Evolutionary conservation across 1,284 basidiomycete species (phyloP).

Genomic region (Boletellus deceptivus): DNA sequence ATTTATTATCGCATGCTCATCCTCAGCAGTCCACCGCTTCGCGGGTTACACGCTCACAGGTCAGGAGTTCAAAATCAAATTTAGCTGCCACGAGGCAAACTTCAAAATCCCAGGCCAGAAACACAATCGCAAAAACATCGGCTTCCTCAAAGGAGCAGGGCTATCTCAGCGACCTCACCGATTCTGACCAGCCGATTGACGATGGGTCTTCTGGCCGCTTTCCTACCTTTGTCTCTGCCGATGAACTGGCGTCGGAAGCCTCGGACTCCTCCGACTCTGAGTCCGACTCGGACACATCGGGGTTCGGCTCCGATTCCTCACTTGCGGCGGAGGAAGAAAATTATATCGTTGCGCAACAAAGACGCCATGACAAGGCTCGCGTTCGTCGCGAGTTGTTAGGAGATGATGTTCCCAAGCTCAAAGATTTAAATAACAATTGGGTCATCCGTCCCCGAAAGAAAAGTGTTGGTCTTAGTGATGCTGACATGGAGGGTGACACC

Average conservation of each 20-base stretch:
- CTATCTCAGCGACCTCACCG: conserved; percentile 33
- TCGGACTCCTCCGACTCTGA: conserved; percentile 42
- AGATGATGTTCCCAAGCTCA: conserved; percentile 47
- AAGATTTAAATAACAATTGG: conserved; percentile 56
- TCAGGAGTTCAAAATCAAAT: conserved; percentile 29
- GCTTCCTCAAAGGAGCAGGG: conserved; percentile 31
- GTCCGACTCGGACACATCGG: conserved; percentile 36
- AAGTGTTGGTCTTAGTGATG: conserved; percentile 62
- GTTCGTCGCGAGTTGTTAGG: conserved; percentile 55
- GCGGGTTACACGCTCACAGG: conserved; percentile 24
- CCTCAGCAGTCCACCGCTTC: conserved; percentile 22
- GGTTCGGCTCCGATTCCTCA: conserved; percentile 54
- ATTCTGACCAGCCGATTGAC: conserved; percentile 33
- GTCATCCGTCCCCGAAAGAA: conserved; percentile 64
- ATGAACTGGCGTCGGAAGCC: conserved; percentile 48
- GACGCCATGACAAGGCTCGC: conserved; percentile 45
- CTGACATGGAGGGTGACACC: conserved; percentile 52
- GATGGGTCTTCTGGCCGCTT: conserved; percentile 43
- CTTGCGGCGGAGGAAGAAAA: conserved; percentile 62
- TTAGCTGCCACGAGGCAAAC: conserved; percentile 34
- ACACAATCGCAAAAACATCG: conserved; percentile 40
- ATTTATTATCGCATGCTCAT: conserved; percentile 27
- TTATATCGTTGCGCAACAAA: conserved; percentile 53
- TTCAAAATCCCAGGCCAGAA: conserved; percentile 38
- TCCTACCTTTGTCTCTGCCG: conserved; percentile 70